Conservation (phyloP, 1,139 yeast species). For the Diutina catenulata region DNA sequence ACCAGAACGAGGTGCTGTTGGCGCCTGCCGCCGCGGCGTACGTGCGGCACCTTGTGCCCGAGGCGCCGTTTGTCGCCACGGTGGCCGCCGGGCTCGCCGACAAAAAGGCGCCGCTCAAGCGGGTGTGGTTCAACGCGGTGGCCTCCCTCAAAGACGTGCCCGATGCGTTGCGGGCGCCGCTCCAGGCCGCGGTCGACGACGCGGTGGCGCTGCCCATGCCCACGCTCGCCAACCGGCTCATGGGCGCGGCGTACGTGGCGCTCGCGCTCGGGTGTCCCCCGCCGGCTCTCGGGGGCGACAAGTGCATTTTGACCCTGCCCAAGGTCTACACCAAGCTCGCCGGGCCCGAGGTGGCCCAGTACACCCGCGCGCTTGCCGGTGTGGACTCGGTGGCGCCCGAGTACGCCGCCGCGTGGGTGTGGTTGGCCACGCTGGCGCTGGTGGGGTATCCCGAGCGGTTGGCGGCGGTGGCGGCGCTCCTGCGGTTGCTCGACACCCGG, state of each 20-base stretch:
- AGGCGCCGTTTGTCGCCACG: slow-evolving; percentile 12
- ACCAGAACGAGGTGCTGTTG: slow-evolving; percentile 61
- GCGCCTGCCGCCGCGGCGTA: slow-evolving; percentile 26
- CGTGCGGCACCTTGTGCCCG: slow-evolving; percentile 9
- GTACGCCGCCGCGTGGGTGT: background rate
- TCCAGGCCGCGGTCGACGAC: slow-evolving; percentile 28
- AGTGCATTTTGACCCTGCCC: slow-evolving; percentile 30
- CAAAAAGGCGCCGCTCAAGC: slow-evolving; percentile 49
- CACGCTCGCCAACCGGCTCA: slow-evolving; percentile 34
- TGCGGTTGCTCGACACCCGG: background rate
- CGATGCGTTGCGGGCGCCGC: slow-evolving; percentile 16
- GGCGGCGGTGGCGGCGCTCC: background rate
- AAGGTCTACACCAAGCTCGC: slow-evolving; percentile 41
- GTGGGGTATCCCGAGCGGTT: background rate
- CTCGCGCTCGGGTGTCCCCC: slow-evolving; percentile 17
- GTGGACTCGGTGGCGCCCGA: background rate
- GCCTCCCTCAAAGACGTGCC: slow-evolving; percentile 5
- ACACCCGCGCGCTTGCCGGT: slow-evolving; percentile 20
- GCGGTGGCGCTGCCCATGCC: slow-evolving; percentile 38
- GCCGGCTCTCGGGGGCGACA: slow-evolving; percentile 22
- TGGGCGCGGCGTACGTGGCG: slow-evolving; percentile 36
- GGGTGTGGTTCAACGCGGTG: slow-evolving; percentile 43
- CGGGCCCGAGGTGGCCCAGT: slow-evolving; percentile 40
- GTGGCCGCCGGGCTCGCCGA: slow-evolving; percentile 52
- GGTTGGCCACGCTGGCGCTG: background rate